Percentiles rank a stretch among this genome's conserved stretches.
phyloP scores from a whole-genome alignment of 495 filamentous ascomycete genomes.

The Hypoxylon lienhwacheense region DNA sequence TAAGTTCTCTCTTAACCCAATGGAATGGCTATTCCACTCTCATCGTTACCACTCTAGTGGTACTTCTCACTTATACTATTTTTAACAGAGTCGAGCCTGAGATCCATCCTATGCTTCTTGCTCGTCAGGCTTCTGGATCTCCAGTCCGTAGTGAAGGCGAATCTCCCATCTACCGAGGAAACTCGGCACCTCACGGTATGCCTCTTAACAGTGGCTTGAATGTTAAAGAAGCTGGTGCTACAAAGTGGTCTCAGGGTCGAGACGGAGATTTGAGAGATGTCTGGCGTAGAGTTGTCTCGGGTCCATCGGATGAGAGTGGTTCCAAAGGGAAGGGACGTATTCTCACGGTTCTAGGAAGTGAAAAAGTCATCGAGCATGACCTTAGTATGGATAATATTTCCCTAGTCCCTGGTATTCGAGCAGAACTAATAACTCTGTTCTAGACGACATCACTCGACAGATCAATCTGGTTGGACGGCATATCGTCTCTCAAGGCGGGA shows the following conservation, averaged over 20 bases:
- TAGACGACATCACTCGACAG: slow-evolving; percentile 73
- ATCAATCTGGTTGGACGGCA: slow-evolving; percentile 85
- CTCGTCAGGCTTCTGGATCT: slow-evolving; percentile 75
- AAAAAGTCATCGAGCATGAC: slow-evolving; percentile 69
- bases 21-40: slow-evolving; percentile 78
- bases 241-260: slow-evolving; percentile 77
- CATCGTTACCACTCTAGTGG: slow-evolving; percentile 61
- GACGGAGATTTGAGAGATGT: slow-evolving; percentile 92
- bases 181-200: slow-evolving; percentile 80
- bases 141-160: slow-evolving; percentile 81
- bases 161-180: slow-evolving; percentile 77
- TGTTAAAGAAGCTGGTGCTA: slow-evolving; percentile 79
- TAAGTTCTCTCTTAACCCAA: slow-evolving; percentile 68
- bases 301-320: slow-evolving; percentile 62
- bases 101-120: slow-evolving; percentile 85
- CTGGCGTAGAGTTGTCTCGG: slow-evolving; percentile 76
- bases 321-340: slow-evolving; percentile 68
- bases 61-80: slow-evolving; percentile 56
- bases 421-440: slow-evolving; percentile 14
- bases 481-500: slow-evolving; percentile 66
- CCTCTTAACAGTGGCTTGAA: slow-evolving; percentile 80
- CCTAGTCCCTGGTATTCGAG: neutral
- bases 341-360: slow-evolving; percentile 75
- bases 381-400: slow-evolving; percentile 48
- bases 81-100: slow-evolving; percentile 68